phyloP scores from a whole-genome alignment of 2,329 filamentous ascomycete genomes.

The Penicillium occitanis region DNA sequence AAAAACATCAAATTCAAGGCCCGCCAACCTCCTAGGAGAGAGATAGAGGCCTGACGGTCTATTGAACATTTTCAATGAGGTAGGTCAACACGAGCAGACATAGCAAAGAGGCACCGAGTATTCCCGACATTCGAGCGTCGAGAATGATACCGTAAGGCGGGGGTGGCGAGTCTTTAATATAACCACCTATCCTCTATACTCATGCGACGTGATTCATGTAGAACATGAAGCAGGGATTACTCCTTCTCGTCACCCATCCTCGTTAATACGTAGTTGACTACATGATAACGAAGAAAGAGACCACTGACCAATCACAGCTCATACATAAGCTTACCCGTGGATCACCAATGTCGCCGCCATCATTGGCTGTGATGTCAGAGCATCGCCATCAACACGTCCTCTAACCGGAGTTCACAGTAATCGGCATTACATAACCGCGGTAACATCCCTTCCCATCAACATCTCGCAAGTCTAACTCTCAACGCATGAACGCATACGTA shows the following conservation, averaged over 20 bases:
- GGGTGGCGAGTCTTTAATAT: slow-evolving; percentile 1
- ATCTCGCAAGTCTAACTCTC: neutral
- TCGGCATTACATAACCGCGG: neutral
- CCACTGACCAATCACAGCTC: slow-evolving; percentile 1
- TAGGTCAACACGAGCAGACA: neutral
- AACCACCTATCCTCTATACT: neutral
- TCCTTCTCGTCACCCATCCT: neutral
- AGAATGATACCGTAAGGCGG: neutral
- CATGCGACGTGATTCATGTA: neutral
- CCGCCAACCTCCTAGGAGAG: too few species aligned
- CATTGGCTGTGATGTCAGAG: neutral
- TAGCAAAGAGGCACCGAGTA: neutral
- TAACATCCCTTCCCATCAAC: neutral
- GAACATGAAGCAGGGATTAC: neutral
- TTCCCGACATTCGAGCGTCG: neutral
- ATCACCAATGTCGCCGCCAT: neutral
- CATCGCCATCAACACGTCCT: neutral
- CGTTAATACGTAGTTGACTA: neutral
- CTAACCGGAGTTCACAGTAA: neutral
- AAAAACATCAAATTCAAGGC: too few species aligned
- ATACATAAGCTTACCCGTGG: neutral
- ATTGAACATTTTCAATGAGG: neutral
- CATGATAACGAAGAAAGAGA: neutral
- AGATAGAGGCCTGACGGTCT: too few species aligned
- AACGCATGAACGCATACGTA: neutral